Percentiles rank a stretch among this genome's conserved stretches.
Evolutionary conservation across 1,284 basidiomycete genomes (phyloP).

Genomic region (Apiotrichum akiyoshidainum): DNA sequence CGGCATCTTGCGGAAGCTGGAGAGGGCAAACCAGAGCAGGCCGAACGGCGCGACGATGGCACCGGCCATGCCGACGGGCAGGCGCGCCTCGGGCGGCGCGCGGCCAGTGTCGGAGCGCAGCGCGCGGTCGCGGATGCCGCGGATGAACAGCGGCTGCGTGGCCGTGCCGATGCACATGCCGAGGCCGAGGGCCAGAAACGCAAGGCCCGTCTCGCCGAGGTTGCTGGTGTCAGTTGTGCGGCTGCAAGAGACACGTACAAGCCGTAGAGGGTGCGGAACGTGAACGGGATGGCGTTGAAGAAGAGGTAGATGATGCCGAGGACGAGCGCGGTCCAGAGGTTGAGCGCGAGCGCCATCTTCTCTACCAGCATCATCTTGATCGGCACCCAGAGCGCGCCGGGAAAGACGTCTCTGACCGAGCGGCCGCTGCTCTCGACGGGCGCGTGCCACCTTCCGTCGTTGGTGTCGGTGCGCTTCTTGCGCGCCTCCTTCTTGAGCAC

Average conservation of each 20-base stretch:
- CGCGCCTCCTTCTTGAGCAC: slow-evolving; percentile 27
- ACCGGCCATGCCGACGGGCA: slow-evolving; percentile 29
- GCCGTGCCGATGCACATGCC: background rate
- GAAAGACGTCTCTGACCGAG: background rate
- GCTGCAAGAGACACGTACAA: too few species aligned
- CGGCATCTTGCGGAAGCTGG: slow-evolving; percentile 1
- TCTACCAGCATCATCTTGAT: background rate
- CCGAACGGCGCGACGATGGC: slow-evolving; percentile 33
- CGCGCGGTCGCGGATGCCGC: background rate
- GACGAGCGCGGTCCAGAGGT: background rate
- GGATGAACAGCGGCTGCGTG: background rate
- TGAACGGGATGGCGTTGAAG: background rate
- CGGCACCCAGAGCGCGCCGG: background rate
- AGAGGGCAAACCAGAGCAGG: background rate
- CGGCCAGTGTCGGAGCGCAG: slow-evolving; percentile 2
- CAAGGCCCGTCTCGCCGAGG: background rate
- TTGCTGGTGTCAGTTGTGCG: background rate
- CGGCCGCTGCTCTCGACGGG: background rate
- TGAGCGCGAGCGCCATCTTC: background rate
- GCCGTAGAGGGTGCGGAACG: too few species aligned
- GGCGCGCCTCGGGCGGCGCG: slow-evolving; percentile 30
- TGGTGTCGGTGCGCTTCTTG: background rate
- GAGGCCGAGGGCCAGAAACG: background rate
- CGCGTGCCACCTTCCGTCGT: background rate
- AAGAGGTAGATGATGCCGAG: slow-evolving; percentile 4